Percentiles rank a stretch among this genome's conserved stretches.
Conservation (phyloP, 345 rosid species). For the Bruguiera parviflora region DNA sequence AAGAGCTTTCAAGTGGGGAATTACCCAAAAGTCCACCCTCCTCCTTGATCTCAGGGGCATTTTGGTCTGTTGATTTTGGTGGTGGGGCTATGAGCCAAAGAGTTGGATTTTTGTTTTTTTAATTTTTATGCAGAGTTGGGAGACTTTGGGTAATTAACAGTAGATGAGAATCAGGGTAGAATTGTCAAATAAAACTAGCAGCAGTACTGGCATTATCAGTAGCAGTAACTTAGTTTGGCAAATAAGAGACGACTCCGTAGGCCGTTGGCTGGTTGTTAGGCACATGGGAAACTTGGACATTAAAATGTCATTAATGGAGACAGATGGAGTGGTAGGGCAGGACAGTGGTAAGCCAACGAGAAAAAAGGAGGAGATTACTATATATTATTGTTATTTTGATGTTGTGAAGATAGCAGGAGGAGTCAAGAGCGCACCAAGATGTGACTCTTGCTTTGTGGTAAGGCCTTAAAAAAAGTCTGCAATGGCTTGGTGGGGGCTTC, state of each 20-base stretch:
- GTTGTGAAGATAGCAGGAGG: slow-evolving; percentile 17
- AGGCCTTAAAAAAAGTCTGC: slow-evolving; percentile 4
- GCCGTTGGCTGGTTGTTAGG: slow-evolving; percentile 4
- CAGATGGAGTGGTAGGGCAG: not conserved
- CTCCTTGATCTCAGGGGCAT: not conserved
- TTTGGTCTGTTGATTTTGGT: not conserved
- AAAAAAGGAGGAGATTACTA: not conserved
- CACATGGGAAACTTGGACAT: not conserved
- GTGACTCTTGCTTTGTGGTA: slow-evolving; percentile 37
- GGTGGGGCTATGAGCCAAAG: not conserved
- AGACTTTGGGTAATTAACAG: slow-evolving; percentile 36
- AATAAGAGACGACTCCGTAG: slow-evolving; percentile 19
- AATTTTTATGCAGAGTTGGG: slow-evolving; percentile 18
- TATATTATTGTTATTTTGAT: not conserved
- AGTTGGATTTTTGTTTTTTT: not conserved
- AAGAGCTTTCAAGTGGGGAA: slow-evolving; percentile 16
- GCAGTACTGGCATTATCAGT: not conserved
- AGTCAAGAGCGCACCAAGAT: slow-evolving; percentile 97
- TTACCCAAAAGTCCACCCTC: slow-evolving; percentile 45
- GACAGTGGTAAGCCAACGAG: not conserved
- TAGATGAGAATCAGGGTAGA: not conserved
- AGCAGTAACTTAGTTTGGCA: slow-evolving; percentile 19
- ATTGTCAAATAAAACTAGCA: slow-evolving; percentile 8
- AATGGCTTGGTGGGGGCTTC: slow-evolving; percentile 15
- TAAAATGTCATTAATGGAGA: not conserved